phyloP scores from a whole-genome alignment of 2,329 filamentous ascomycete species.

The Fusarium floridanum region DNA sequence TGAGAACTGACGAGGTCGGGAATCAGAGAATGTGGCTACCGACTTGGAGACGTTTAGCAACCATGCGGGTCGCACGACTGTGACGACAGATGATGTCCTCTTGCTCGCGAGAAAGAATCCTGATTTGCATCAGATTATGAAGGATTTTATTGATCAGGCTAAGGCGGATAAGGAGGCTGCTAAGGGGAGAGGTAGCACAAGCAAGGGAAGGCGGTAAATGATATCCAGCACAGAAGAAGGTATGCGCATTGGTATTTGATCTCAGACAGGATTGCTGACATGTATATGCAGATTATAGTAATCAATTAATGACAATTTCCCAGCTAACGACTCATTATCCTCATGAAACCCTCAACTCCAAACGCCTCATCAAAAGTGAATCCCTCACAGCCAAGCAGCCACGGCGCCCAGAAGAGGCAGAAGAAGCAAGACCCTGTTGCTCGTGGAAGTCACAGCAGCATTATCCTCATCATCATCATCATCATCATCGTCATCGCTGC shows the following conservation, averaged over 20 bases:
- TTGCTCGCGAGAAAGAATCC: slow-evolving; percentile 89
- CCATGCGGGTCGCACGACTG: slow-evolving; percentile 84
- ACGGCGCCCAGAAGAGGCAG: slow-evolving; percentile 15
- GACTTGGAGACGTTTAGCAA: slow-evolving; percentile 71
- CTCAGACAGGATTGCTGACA: not conserved
- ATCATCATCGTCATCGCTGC: not conserved
- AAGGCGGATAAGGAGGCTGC: slow-evolving; percentile 57
- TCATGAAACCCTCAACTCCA: not conserved
- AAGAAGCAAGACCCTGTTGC: slow-evolving; percentile 9
- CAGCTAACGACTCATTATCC: not conserved
- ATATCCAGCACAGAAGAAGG: slow-evolving; percentile 20
- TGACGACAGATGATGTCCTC: slow-evolving; percentile 89
- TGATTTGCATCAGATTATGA: slow-evolving; percentile 82
- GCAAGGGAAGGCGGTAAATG: slow-evolving; percentile 48
- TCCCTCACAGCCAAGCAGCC: slow-evolving; percentile 18
- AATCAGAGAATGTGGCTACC: slow-evolving; percentile 66
- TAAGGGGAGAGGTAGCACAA: slow-evolving; percentile 48
- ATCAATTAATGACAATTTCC: not conserved
- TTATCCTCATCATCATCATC: slow-evolving; percentile 9
- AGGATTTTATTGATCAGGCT: slow-evolving; percentile 73
- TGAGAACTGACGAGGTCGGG: not conserved
- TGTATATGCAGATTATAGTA: not conserved
- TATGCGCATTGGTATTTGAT: not conserved
- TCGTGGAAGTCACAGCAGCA: not conserved
- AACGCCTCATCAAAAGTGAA: not conserved